Base-by-base conservation (phyloP, 345 rosid species). In the Eucalyptus pauciflora region DNA sequence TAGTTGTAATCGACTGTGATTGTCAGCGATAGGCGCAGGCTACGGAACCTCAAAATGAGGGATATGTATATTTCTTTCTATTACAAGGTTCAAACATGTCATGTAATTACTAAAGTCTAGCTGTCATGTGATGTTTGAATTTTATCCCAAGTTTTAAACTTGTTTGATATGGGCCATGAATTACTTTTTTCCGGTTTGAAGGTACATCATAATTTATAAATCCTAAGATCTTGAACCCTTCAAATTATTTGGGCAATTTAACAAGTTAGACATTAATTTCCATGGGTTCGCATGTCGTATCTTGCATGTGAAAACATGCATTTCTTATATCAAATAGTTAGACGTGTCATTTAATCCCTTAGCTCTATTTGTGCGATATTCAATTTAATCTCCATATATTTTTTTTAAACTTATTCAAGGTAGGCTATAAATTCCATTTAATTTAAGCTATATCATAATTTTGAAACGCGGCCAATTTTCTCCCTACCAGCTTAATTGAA, bases 331-430 rank as follows among this genome's bases (percentile, higher is more conserved):
- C 8, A 33, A 17, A 37, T 37, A 37, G 27, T 37, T 71, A 24
- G 45, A 71, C 13, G 12, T 37, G 13, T 20, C 27, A 71, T 18
- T 10, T 33, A 24, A 71, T 71, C 81, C 14, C 46, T 71, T 0
- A 10, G 7, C 81, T 37, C 27, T 0, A 71, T 7, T 4, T 2
- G 4, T 37, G 5, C 0, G 11, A 10, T 71, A 10, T 71, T 71
- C 46, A 71, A 71, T 71, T 71, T 71, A 18, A 71, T 64, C 46
- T 43, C 7, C 81, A 37, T 37, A 18, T 17, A 3, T 52, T 18
- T 71, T 18, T 71, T 18, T 4, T 3, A 9, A 37, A 37, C 13
- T 37, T 18, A 22, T 33, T 37, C 27, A 33, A 71, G 45, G 24
- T 71, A 8, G 81, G 2, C 2, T 43, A 37, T 71, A 18, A 71